Conservation (phyloP, 805 yeast genomes). For the Candida maesae region DNA sequence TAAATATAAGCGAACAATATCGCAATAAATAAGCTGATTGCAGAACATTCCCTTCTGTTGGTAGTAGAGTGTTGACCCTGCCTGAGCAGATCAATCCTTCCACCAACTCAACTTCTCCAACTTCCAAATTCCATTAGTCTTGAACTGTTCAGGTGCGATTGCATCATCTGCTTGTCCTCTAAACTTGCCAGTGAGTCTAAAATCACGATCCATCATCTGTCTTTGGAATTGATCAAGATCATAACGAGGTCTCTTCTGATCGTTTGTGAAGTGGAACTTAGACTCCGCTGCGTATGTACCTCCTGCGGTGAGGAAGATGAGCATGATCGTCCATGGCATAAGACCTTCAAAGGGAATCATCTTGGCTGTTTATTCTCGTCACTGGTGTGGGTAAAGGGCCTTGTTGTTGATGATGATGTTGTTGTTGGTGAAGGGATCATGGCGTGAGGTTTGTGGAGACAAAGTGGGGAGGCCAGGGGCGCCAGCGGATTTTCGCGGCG, state of each 20-base stretch:
- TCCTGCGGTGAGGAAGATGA: constrained; percentile 46
- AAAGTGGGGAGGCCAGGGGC: not conserved
- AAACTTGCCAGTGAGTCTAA: constrained; percentile 67
- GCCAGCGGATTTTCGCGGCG: constrained; percentile 1
- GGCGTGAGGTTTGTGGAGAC: constrained; percentile 1
- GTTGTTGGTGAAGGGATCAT: not conserved
- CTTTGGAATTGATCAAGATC: constrained; percentile 52
- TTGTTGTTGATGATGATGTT: not conserved
- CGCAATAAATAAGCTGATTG: not conserved
- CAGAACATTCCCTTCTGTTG: not conserved
- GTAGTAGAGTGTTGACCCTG: not conserved
- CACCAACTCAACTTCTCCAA: constrained; percentile 29
- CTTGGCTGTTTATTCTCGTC: not conserved
- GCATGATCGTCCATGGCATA: constrained; percentile 56
- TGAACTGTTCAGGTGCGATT: constrained; percentile 73
- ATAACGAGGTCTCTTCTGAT: constrained; percentile 50
- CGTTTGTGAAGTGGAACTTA: constrained; percentile 40
- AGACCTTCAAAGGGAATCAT: constrained; percentile 73
- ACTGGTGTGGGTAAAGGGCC: not conserved
- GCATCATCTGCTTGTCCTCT: constrained; percentile 67
- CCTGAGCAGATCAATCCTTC: constrained; percentile 9
- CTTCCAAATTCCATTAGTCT: constrained; percentile 52
- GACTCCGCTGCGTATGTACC: constrained; percentile 47
- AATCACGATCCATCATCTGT: constrained; percentile 62
- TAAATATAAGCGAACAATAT: constrained; percentile 4